Evolutionary conservation across 805 yeast genomes (phyloP), one percentile per base, ranked within the genome.

Genomic region (Myxozyma geophila): DNA sequence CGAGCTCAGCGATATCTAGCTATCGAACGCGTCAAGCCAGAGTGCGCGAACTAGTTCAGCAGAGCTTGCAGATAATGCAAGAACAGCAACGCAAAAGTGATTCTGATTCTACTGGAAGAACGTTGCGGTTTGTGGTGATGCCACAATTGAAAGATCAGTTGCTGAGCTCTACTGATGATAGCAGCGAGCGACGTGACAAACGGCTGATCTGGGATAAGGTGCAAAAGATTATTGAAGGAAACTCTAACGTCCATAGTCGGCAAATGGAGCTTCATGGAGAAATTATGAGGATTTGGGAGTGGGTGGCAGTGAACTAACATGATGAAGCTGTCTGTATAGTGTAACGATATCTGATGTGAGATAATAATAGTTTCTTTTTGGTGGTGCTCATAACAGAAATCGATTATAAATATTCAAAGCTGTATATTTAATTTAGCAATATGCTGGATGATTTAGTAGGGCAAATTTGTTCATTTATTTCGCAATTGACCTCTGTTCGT

Each of bases 201-300:
- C 62, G 57, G 41, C 48, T 49, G 54, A 37, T 52, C 52, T 69
- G 72, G 72, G 62, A 39, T 21, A 51, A 44, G 17, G 70, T 69
- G 7, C 71, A 69, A 43, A 58, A 57, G 44, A 54, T 49, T 35
- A 66, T 69, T 10, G 72, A 69, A 63, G 54, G 61, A 2, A 69
- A 69, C 43, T 59, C 69, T 7, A 69, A 69, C 54, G 72, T 69
- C 13, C 46, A 67, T 28, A 67, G 68, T 41, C 64, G 72, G n/a
- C 71, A 69, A 52, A 67, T 70, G 65, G 72, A 73, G 49, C 41
- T 86, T 23, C 90, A 87, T 70, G 96, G 96, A 7, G 96, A 90
- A 67, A 88, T 90, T 63, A 85, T 89, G 82, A 85, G 86, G 72
- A 90, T 89, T 50, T 88, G 95, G 89, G 88, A 88, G 71, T 90